A percentile compares a stretch with the other conserved stretches of the same genome.
Evolutionary conservation across 345 rosid species (phyloP).

Genomic region (Raphanus sativus): DNA sequence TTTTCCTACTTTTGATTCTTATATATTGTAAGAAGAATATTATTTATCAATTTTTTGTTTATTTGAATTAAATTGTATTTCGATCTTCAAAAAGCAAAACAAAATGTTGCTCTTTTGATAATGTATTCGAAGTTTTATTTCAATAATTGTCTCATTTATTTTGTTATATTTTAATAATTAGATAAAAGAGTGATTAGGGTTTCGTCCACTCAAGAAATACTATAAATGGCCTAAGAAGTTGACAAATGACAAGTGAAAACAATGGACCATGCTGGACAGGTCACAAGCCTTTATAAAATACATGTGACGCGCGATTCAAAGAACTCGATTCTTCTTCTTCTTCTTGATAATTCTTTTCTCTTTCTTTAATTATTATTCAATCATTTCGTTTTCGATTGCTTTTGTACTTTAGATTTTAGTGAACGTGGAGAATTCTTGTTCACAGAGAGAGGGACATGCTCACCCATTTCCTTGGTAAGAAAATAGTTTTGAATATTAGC

Average conservation of each 20-base stretch:
- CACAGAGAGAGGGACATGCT: conserved; percentile 16
- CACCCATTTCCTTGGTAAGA: conserved; percentile 4
- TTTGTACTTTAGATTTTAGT: conserved; percentile 35
- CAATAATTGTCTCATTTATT: background rate
- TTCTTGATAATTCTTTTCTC: conserved; percentile 31
- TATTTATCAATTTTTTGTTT: background rate
- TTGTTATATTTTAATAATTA: background rate
- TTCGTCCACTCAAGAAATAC: conserved; percentile 60
- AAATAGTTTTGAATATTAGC: conserved; percentile 5
- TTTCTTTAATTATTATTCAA: background rate
- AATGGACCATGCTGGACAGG: conserved; percentile 33
- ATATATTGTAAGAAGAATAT: background rate
- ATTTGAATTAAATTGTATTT: background rate
- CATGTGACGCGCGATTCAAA: background rate
- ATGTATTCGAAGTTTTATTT: background rate
- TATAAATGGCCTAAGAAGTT: conserved; percentile 28
- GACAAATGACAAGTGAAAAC: conserved; percentile 40
- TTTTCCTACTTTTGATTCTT: background rate
- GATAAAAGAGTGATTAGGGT: conserved; percentile 17
- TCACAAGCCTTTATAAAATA: conserved; percentile 17
- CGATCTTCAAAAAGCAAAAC: background rate
- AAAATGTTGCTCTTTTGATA: background rate
- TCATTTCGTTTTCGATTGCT: conserved; percentile 29
- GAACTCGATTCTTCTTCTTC: background rate
- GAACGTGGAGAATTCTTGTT: conserved; percentile 42